Base-by-base conservation (phyloP, 306 rosid genomes). In the Vachellia collinsii region DNA sequence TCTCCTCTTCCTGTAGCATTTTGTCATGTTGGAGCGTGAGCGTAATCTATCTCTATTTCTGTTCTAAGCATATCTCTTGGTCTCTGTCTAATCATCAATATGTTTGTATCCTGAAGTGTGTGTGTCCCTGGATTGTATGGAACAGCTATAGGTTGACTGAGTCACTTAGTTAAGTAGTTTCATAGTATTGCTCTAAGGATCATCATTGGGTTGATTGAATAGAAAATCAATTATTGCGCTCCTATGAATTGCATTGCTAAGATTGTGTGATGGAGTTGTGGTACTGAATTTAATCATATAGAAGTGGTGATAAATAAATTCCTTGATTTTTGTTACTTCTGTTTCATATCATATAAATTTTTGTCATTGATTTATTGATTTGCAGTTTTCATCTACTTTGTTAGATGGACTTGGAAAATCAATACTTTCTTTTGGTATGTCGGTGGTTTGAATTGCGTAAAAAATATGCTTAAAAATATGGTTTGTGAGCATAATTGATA, bases 71-170 rank as follows among this genome's bases (percentile, higher is more conserved):
- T 56, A n/a, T 47, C 11, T 34, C 20, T 4, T 46, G 56, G 53
- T 22, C 34, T 10, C 70, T 76, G 73, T 59, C 38, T 70, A 19
- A 38, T 51, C 61, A 56, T 39, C 72, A 6, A 10, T 71, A 34
- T 71, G 19, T 71, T 64, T 68, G 23, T 29, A 10, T 13, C 14
- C 70, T 58, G 54, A 50, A 64, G 51, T 37, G 29, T 19, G 58
- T 46, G 56, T 50, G 56, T 50, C 59, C 53, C 66, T 56, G 61
- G 76, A 72, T 64, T 83, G 34, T 66, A 22, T 46, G 29, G 80
- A 67, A 67, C 68, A 73, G 4, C 66, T 65, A 41, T 36, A 34
- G 79, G 4, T 61, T 61, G 67, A 61, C 67, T 29, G 8, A 25
- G 39, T 61, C 38, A 61, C 67, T 61, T 61, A 61, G 38, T 25